phyloP scores from a whole-genome alignment of 192 early-diverging fungal species.

The Coemansia sp. region DNA sequence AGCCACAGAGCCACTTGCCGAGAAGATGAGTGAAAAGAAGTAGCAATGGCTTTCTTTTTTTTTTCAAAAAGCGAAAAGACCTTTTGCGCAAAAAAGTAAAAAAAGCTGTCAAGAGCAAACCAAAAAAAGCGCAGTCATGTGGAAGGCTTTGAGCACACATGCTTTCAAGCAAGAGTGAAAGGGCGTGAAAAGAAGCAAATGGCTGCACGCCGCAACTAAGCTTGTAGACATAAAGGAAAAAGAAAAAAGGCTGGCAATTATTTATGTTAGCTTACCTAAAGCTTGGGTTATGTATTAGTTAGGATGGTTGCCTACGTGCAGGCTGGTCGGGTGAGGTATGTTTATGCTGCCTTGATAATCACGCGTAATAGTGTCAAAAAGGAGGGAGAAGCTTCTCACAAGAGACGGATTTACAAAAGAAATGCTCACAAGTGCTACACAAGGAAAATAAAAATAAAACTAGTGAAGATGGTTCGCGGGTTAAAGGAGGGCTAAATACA shows the following conservation, averaged over 20 bases:
- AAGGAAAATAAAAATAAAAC: no score
- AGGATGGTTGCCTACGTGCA: not conserved
- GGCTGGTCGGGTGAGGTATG: not conserved
- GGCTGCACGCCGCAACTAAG: not conserved
- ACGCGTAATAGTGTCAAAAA: not conserved
- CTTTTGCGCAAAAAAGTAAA: not conserved
- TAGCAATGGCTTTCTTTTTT: not conserved
- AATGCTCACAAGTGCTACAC: not conserved
- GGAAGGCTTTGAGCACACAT: not conserved
- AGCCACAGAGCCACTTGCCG: not conserved
- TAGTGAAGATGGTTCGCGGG: not conserved
- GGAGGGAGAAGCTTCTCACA: not conserved
- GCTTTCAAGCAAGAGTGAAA: not conserved
- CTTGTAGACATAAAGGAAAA: not conserved
- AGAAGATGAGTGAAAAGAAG: not conserved
- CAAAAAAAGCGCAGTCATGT: not conserved
- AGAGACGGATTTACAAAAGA: not conserved
- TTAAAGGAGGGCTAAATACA: conserved; percentile 10
- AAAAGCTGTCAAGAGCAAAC: not conserved
- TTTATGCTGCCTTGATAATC: not conserved
- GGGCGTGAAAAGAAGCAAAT: not conserved
- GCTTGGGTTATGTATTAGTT: not conserved
- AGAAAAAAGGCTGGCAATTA: not conserved
- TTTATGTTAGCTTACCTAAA: conserved; percentile 1
- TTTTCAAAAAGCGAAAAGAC: not conserved